phyloP scores from a whole-genome alignment of 2,329 filamentous ascomycete genomes.

The Achaetomium macrosporum region DNA sequence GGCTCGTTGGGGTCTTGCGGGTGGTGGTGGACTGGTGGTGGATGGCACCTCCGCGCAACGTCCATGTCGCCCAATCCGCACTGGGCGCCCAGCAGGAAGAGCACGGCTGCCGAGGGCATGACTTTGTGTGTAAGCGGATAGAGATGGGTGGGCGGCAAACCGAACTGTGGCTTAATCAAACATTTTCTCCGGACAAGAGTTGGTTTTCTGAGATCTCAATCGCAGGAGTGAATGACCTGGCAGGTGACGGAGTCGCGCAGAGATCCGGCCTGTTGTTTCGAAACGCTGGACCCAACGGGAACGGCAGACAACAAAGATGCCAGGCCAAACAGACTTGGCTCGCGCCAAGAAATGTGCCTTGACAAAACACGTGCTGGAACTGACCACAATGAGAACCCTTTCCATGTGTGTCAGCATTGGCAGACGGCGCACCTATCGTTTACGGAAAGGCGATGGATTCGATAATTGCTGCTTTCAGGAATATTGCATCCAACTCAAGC shows the following conservation, averaged over 20 bases:
- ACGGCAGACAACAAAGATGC: not conserved
- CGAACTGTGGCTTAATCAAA: constrained; percentile 10
- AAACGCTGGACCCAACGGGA: constrained; percentile 4
- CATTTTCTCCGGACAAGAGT: too few relatives aligned
- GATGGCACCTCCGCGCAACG: not conserved
- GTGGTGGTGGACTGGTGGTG: too few relatives aligned
- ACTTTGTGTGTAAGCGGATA: too few relatives aligned
- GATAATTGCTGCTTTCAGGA: not conserved
- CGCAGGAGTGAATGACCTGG: too few relatives aligned
- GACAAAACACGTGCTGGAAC: too few relatives aligned
- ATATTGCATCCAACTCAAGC: not conserved
- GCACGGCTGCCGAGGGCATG: too few relatives aligned
- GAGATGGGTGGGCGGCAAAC: constrained; percentile 1
- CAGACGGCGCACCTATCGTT: not conserved
- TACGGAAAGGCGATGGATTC: not conserved
- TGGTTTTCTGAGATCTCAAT: too few relatives aligned
- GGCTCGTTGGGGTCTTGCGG: not conserved
- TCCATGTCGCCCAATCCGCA: constrained; percentile 1
- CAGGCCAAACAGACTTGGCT: too few relatives aligned
- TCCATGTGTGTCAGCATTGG: not conserved
- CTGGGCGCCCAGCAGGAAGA: not conserved
- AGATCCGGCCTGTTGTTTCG: constrained; percentile 2
- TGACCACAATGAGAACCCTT: too few relatives aligned
- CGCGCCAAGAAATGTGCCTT: too few relatives aligned
- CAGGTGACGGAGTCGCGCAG: too few relatives aligned